phyloP scores from a whole-genome alignment of 108 stramenopile genomes.

The Nitzschia sp. region DNA sequence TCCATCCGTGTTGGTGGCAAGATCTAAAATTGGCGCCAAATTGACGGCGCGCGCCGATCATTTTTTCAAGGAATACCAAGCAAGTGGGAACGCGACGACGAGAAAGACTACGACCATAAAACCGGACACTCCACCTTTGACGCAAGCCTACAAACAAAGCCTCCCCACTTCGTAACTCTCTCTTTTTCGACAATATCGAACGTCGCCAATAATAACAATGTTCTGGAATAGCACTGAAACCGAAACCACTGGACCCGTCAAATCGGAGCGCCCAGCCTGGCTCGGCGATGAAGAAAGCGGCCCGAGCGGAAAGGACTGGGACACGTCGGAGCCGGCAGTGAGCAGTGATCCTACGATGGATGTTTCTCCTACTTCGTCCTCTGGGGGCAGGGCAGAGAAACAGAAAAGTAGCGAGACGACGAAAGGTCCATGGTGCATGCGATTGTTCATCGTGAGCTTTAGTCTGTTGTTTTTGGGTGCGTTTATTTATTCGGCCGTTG shows the following conservation, averaged over 20 bases:
- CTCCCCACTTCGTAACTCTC: conserved; percentile 31
- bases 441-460: neutral
- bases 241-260: neutral
- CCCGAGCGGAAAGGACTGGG: conserved; percentile 6
- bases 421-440: neutral
- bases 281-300: conserved; percentile 7
- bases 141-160: too few relatives aligned
- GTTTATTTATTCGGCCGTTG: conserved; percentile 23
- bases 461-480: conserved; percentile 9
- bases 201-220: neutral
- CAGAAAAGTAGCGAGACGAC: too few relatives aligned
- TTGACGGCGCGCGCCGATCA: too few relatives aligned
- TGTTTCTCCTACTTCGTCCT: conserved; percentile 1
- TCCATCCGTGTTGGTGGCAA: too few relatives aligned
- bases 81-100: too few relatives aligned
- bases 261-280: conserved; percentile 12
- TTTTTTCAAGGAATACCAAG: too few relatives aligned
- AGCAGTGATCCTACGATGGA: conserved; percentile 6
- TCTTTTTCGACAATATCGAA: neutral
- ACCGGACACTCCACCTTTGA: too few relatives aligned
- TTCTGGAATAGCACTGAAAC: neutral
- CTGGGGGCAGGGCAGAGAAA: neutral
- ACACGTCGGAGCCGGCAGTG: neutral
- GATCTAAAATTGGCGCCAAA: too few relatives aligned
- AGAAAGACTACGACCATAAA: too few relatives aligned